These are phyloP conservation scores for Entonaema liquescens DNA, from an alignment of 495 filamentous ascomycete species.

Conservation along the genomic window DNA sequence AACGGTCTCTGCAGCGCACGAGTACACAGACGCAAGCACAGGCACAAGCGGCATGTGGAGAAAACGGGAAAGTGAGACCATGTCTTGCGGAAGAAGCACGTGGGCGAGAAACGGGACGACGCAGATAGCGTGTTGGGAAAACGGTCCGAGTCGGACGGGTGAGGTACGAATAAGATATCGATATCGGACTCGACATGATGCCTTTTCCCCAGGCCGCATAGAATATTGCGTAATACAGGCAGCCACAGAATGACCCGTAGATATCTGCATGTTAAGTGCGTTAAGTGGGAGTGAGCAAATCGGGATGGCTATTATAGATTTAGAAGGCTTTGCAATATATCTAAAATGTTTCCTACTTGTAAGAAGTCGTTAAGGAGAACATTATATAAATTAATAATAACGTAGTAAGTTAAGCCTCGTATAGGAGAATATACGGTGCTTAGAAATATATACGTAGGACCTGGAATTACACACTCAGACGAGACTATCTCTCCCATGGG, in stretches of 20 bases:
- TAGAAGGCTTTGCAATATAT: too few species aligned
- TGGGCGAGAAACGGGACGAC: constrained; percentile 5
- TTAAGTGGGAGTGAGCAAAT: too few species aligned
- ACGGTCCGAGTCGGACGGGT: background rate
- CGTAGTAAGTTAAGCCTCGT: background rate
- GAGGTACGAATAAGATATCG: background rate
- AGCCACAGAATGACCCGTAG: background rate
- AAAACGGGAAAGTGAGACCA: constrained; percentile 11
- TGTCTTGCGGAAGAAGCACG: constrained; percentile 14
- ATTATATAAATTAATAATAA: too few species aligned
- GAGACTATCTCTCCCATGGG: too few species aligned
- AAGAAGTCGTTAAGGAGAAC: too few species aligned
- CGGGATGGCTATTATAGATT: too few species aligned
- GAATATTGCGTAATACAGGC: background rate
- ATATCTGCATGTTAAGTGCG: too few species aligned
- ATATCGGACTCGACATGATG: background rate
- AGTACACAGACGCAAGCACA: background rate
- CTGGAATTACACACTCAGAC: background rate
- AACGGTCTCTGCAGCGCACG: background rate
- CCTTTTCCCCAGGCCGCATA: background rate
- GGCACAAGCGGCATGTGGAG: constrained; percentile 1
- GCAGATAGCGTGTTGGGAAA: background rate
- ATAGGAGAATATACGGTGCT: background rate
- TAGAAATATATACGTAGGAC: background rate
- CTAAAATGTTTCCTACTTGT: too few species aligned